Conservation (phyloP, 2,329 filamentous ascomycete species). For the Colletotrichum graminicola region DNA sequence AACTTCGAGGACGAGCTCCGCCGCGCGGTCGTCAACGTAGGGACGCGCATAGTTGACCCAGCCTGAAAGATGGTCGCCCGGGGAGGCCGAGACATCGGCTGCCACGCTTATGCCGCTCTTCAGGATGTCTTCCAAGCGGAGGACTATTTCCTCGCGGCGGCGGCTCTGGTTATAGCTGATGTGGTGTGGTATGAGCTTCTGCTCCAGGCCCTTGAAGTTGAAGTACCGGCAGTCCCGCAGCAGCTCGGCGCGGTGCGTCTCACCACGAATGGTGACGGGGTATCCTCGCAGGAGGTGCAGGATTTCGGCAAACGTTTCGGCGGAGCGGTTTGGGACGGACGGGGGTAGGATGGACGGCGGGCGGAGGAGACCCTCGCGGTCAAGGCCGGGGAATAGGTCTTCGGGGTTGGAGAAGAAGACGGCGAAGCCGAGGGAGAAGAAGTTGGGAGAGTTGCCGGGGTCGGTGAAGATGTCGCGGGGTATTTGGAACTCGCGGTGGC, state of each 20-base stretch:
- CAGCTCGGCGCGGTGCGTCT: conserved; percentile 81
- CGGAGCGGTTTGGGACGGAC: conserved; percentile 81
- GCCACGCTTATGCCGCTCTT: conserved; percentile 83
- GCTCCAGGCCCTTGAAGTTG: conserved; percentile 91
- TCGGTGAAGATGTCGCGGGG: conserved; percentile 87
- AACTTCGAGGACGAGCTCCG: conserved; percentile 85
- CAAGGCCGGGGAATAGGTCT: conserved; percentile 88
- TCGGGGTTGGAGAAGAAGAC: conserved; percentile 85
- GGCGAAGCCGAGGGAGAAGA: conserved; percentile 91
- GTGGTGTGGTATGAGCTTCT: conserved; percentile 82
- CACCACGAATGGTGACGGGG: conserved; percentile 79
- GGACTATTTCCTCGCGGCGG: conserved; percentile 77
- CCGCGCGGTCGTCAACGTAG: conserved; percentile 80
- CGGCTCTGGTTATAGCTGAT: conserved; percentile 81
- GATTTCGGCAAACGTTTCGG: conserved; percentile 87
- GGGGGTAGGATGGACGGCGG: conserved; percentile 90
- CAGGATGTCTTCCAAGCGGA: conserved; percentile 88
- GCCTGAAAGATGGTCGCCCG: conserved; percentile 50
- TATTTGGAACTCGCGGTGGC: conserved; percentile 88
- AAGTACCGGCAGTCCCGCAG: conserved; percentile 92
- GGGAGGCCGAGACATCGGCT: conserved; percentile 56
- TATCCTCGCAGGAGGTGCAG: conserved; percentile 88
- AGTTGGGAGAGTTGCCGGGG: conserved; percentile 94
- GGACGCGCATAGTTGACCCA: conserved; percentile 87
- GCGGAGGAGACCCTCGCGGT: conserved; percentile 81